Evolutionary conservation across 805 yeast genomes (phyloP), one percentile per base, ranked within the genome.

Genomic region (Ogataea wickerhamii): DNA sequence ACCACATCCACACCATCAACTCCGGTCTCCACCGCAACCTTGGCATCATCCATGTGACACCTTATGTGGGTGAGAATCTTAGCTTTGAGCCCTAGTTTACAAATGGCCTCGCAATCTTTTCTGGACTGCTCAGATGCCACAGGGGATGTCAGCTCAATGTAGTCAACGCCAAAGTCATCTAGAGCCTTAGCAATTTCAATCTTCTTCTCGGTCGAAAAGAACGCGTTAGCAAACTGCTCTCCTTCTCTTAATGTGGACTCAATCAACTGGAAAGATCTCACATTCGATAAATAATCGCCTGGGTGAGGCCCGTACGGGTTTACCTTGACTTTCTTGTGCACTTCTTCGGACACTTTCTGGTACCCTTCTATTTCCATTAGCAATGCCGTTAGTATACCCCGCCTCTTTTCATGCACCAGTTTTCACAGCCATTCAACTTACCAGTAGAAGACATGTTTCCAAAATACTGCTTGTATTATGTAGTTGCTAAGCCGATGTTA

Each of bases 1-100:
- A 91, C 97, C 41, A 91, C 96, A 69, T 93, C 97, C 46, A 91
- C 98, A 68, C 98, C 98, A 63, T 93, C 98, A 37, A 93, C 98
- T 63, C 98, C 98, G 27, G 98, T 91, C 59, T 87, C 93, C 33
- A 91, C 98, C 5, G 98, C 98, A 43, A 93, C 86, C 55, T 82
- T 76, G 40, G 98, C 98, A 58, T 93, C 98, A 66, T 91, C 98
- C 97, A 91, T 91, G 69, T 91, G 97, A 68, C 98, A 91, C 67
- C 98, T 80, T 52, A 93, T 93, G 65, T 91, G 98, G 34, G 98
- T 91, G 52, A 91, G 76, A 48, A 93, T 87, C 72, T 93, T 91
- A 48, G 97, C 91, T 70, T 85, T 87, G 63, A 91, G 78, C 8
- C 98, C 98, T 52, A 93, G 75, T 73, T 93, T 91, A 76, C 98